phyloP scores from a whole-genome alignment of 1,284 basidiomycete species.

The Pseudomicrostroma phylloplanum region DNA sequence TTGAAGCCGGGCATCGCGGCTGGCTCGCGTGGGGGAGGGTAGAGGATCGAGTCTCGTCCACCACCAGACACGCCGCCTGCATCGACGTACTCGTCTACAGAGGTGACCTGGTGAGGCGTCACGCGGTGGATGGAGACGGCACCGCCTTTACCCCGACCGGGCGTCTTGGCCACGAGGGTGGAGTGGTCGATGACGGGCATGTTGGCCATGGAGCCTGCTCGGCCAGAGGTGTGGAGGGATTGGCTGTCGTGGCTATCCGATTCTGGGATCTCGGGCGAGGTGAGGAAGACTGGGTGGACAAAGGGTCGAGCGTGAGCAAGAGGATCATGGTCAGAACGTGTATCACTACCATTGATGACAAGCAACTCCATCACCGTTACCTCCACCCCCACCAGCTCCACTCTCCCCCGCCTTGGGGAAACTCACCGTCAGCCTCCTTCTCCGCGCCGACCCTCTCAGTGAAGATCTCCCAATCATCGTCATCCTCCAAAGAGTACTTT shows the following conservation, averaged over 20 bases:
- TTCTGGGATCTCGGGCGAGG: conserved; percentile 42
- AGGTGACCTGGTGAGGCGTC: conserved; percentile 28
- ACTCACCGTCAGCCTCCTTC: conserved; percentile 45
- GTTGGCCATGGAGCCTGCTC: conserved; percentile 23
- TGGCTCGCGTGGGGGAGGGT: conserved; percentile 45
- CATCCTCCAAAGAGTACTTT: conserved; percentile 44
- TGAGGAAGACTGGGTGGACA: conserved; percentile 32
- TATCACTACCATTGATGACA: neutral
- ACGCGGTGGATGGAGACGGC: conserved; percentile 48
- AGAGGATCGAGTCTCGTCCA: conserved; percentile 48
- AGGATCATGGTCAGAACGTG: neutral
- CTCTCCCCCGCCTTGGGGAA: neutral
- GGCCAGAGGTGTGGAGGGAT: neutral
- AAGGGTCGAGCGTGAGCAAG: neutral
- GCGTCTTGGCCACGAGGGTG: conserved; percentile 45
- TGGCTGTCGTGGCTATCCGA: conserved; percentile 5
- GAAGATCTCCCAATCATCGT: conserved; percentile 49
- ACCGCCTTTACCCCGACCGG: conserved; percentile 45
- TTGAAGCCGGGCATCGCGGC: conserved; percentile 29
- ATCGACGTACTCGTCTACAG: conserved; percentile 42
- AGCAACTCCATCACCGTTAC: neutral
- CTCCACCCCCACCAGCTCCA: neutral
- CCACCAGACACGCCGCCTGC: conserved; percentile 46
- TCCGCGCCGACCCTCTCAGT: conserved; percentile 37
- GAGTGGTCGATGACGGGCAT: conserved; percentile 44